These are phyloP conservation scores for Diaporthe destruens DNA, from an alignment of 2,329 filamentous ascomycete species.

Conservation along the genomic window DNA sequence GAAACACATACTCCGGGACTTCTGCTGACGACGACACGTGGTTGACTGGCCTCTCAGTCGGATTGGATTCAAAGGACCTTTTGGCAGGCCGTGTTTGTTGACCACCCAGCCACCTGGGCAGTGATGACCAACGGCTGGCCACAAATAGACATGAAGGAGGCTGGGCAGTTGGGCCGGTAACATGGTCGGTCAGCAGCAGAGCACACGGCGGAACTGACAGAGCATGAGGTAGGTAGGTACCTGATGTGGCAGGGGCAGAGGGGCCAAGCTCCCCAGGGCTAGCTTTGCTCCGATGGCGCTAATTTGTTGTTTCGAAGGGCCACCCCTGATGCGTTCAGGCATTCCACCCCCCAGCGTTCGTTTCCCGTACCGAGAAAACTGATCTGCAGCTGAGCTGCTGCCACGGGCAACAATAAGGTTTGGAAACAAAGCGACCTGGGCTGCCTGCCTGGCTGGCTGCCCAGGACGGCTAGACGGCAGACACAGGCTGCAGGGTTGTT, in stretches of 20 bases:
- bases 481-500: not conserved
- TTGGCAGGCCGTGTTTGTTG: slow-evolving; percentile 19
- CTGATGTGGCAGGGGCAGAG: slow-evolving; percentile 9
- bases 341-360: slow-evolving; percentile 16
- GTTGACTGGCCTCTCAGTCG: not conserved
- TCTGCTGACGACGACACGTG: not conserved
- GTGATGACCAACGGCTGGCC: not conserved
- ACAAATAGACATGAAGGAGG: slow-evolving; percentile 25
- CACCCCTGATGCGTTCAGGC: slow-evolving; percentile 15
- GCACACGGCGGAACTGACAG: not conserved
- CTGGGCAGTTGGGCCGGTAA: slow-evolving; percentile 17
- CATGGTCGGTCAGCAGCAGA: slow-evolving; percentile 18
- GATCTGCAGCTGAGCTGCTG: slow-evolving; percentile 5
- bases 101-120: too few relatives aligned
- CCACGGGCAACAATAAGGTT: not conserved
- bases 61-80: slow-evolving; percentile 2
- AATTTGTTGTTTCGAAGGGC: slow-evolving; percentile 19
- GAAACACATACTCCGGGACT: slow-evolving; percentile 6
- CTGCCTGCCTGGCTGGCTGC: too few relatives aligned
- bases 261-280: slow-evolving; percentile 15
- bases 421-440: slow-evolving; percentile 14
- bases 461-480: not conserved
- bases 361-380: not conserved
- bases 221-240: slow-evolving; percentile 1
- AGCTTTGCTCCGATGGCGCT: slow-evolving; percentile 15